Evolutionary conservation across 345 rosid species (phyloP), one percentile per base, ranked within the genome.

Genomic region (Salix purpurea): DNA sequence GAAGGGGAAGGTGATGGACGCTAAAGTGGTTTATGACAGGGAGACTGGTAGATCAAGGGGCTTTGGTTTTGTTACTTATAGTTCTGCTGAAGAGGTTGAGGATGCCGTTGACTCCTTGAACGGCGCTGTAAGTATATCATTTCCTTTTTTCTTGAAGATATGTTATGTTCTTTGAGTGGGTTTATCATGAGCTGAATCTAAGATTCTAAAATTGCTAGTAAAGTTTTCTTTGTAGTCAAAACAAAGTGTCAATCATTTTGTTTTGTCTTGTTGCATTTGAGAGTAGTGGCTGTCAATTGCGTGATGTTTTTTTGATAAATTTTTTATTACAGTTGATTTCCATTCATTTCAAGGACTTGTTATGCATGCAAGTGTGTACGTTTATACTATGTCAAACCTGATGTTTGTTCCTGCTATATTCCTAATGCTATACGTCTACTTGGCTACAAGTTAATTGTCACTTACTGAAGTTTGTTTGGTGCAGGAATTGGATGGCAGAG

Each of bases 31-130:
- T 69, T 96, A 91, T 77, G 99, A 96, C 82, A 82, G 98, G 84
- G 98, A 93, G 67, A 93, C 85, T 72, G 98, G 99, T 69, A 87
- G 99, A 78, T 96, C 99, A 61, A 91, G 94, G 87, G 98, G 99
- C 74, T 96, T 93, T 40, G 99, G 99, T 65, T 96, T 96, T 77
- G 98, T 96, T 60, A 89, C 96, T 10, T 96, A 88, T 82, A 86
- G 85, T 78, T 90, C 97, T 71, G 67, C 97, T 75, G 86, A 88
- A 48, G 99, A 96, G 85, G 97, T 91, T 64, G 77, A 88, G 79
- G 82, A 70, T 70, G 99, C 98, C 26, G 86, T 96, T 66, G 86
- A 80, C 30, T 83, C 92, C 75, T 85, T 93, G 84, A 73, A 96
- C 77, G 99, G 99, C 30, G 85, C 74, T 65, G 98, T 96, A 90